Evolutionary conservation across 1,139 yeast species (phyloP), one percentile per base, ranked within the genome.

Genomic region (Candida sp.): DNA sequence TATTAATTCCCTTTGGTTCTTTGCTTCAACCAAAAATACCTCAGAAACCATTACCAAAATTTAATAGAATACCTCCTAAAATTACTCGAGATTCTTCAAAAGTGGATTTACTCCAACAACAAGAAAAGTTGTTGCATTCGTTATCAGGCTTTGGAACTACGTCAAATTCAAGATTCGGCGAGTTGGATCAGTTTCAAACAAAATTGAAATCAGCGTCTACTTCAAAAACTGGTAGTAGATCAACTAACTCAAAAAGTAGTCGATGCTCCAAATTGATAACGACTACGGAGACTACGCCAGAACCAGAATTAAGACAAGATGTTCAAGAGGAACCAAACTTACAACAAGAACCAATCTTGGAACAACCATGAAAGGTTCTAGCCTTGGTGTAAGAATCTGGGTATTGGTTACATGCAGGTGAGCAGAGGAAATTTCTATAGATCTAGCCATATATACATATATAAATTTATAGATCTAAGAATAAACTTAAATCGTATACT

Each of bases 111-210:
- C 27, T 37, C 12, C 22, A 27, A 4, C 39, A 37, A 21, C 39
- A 37, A 15, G 6, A 25, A 12, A 25, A 21, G 9, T 32, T 37
- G 12, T 15, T 37, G 9, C 21, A 37, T 4, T 23, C 30, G 21
- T 22, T 36, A n/a, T 11, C 15, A 12, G 39, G 39, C 5, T 36
- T 29, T 25, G 39, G 34, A 4, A 23, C 21, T 27, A 5, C 39
- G 8, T 56, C 57, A 2, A 43, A 54, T 1, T 57, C 60, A 34
- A 48, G 65, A 34, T 61, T 58, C 40, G 64, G 64, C 2, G 56
- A 50, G n/a, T 47, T 56, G n/a, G 66, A 61, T 39, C 53, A 62
- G 2, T 48, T 57, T 6, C 51, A 55, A 11, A 44, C 44, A 1
- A 48, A 49, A 8, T 43, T 58, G 42, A 48, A 50, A 30, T 50